phyloP scores from a whole-genome alignment of 73 alveolate species.

The Paraurostyla sp. region DNA sequence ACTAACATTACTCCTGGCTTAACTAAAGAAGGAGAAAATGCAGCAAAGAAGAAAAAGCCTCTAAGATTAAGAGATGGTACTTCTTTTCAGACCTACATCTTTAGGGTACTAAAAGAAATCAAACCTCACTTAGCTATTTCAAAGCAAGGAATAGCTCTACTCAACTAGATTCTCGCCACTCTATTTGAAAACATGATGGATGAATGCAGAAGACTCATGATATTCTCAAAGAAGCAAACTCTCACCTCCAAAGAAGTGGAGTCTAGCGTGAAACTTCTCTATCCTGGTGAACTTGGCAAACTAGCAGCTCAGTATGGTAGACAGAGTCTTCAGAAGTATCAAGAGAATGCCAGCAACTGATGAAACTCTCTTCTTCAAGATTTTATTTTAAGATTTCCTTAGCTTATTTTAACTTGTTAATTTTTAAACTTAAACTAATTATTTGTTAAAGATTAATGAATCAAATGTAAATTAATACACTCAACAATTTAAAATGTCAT shows the following conservation, averaged over 20 bases:
- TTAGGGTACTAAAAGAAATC: slow-evolving; percentile 46
- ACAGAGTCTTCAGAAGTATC: neutral
- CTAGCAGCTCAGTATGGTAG: slow-evolving; percentile 26
- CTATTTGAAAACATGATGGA: slow-evolving; percentile 31
- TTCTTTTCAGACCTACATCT: slow-evolving; percentile 52
- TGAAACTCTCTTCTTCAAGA: neutral
- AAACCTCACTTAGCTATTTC: slow-evolving; percentile 43
- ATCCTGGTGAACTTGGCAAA: slow-evolving; percentile 47
- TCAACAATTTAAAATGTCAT: slow-evolving; percentile 13
- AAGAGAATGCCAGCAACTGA: neutral
- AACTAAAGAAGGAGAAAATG: too few species aligned
- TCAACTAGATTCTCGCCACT: slow-evolving; percentile 27
- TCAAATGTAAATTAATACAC: neutral
- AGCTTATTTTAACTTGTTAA: neutral
- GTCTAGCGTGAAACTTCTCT: slow-evolving; percentile 47
- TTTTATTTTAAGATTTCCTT: neutral
- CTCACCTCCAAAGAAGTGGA: slow-evolving; percentile 47
- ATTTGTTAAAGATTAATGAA: neutral
- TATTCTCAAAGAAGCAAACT: slow-evolving; percentile 28
- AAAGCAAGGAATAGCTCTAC: slow-evolving; percentile 6
- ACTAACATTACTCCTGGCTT: too few species aligned
- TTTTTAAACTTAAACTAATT: neutral
- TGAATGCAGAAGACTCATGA: slow-evolving; percentile 23
- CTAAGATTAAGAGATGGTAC: neutral
- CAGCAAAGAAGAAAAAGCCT: slow-evolving; percentile 23